Evolutionary conservation across 164 flowering plant species (phyloP).

Genomic region (grape (Vitis vinifera)): DNA sequence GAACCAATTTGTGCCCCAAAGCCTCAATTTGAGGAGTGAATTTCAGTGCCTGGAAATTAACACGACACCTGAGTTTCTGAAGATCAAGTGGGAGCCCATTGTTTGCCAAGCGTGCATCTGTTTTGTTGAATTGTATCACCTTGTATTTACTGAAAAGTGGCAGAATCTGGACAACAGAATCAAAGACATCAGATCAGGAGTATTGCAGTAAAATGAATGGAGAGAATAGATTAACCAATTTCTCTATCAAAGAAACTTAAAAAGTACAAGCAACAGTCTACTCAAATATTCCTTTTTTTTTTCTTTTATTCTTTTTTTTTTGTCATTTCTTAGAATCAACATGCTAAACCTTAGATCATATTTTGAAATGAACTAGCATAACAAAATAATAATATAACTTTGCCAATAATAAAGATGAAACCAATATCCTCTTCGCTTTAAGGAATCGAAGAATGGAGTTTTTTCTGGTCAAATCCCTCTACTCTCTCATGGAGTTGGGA

Average conservation of each 20-base stretch:
- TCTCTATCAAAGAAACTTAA: background rate
- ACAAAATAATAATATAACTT: too few relatives aligned
- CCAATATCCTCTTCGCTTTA: too few relatives aligned
- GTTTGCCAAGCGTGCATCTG: slow-evolving; percentile 86
- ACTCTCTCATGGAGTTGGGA: too few relatives aligned
- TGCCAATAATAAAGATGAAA: too few relatives aligned
- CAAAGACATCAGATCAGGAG: slow-evolving; percentile 2
- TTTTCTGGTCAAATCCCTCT: too few relatives aligned
- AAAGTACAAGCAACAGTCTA: too few relatives aligned
- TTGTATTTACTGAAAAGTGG: slow-evolving; percentile 66
- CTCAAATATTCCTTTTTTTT: too few relatives aligned
- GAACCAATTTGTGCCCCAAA: slow-evolving; percentile 70
- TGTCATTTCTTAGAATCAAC: too few relatives aligned
- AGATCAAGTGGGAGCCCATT: slow-evolving; percentile 68
- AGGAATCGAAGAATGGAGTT: too few relatives aligned
- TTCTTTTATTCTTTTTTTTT: too few relatives aligned
- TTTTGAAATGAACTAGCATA: too few relatives aligned
- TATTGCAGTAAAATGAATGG: background rate
- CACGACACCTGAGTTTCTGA: slow-evolving; percentile 86
- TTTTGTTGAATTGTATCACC: slow-evolving; percentile 78
- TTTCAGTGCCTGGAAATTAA: slow-evolving; percentile 79
- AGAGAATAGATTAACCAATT: background rate
- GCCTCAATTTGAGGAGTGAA: slow-evolving; percentile 77
- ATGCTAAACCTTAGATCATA: too few relatives aligned
- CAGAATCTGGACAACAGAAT: slow-evolving; percentile 52